Conservation (phyloP, 129 eudicot genomes). For the Flaveria robusta region DNA sequence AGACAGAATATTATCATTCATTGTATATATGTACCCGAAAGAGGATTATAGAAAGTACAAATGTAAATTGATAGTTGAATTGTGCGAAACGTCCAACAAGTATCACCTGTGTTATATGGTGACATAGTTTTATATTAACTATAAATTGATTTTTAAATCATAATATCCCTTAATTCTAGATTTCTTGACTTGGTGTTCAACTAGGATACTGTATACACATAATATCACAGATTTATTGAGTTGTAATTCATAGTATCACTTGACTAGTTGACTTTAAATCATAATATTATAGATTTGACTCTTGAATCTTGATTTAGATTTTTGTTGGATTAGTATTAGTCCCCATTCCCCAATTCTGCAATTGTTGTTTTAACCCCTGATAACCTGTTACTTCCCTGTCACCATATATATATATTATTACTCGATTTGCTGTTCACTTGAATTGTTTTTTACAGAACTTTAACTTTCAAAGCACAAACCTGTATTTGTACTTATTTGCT, state of each 20-base stretch:
- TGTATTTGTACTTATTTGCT: background rate
- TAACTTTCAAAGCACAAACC: background rate
- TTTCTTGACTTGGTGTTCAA: background rate
- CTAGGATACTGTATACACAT: too few relatives aligned
- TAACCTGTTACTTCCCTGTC: background rate
- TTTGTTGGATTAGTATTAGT: background rate
- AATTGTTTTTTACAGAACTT: background rate
- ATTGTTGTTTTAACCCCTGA: background rate
- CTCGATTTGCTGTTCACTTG: background rate
- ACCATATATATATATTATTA: background rate
- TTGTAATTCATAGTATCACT: background rate
- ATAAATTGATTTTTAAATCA: too few relatives aligned
- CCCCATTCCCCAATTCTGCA: background rate
- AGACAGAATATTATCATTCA: background rate
- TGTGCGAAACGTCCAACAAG: background rate
- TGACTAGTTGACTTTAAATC: background rate
- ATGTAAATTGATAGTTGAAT: background rate
- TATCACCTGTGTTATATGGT: background rate
- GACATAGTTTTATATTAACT: background rate
- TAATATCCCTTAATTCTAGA: background rate
- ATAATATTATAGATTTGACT: background rate
- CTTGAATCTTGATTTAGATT: background rate
- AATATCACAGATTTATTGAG: background rate
- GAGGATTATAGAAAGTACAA: background rate
- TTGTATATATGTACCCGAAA: background rate